Conservation (phyloP, 2,329 filamentous ascomycete genomes). For the Alternaria brassicae region DNA sequence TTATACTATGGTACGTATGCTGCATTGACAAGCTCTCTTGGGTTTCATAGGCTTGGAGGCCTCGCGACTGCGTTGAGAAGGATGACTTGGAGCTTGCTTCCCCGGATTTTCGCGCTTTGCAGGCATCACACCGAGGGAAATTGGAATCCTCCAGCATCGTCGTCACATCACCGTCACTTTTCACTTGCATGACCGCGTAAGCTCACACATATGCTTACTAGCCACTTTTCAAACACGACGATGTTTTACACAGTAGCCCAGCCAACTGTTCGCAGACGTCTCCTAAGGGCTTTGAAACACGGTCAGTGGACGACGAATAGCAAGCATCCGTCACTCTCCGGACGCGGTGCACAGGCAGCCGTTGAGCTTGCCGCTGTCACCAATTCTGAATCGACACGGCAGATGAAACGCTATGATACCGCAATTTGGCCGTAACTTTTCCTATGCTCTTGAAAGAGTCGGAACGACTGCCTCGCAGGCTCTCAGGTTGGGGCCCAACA, state of each 20-base stretch:
- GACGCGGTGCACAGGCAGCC: not conserved
- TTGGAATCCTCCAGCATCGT: not conserved
- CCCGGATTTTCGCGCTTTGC: slow-evolving; percentile 1
- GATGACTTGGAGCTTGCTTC: not conserved
- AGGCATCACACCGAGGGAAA: not conserved
- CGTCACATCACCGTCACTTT: not conserved
- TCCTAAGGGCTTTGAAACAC: not conserved
- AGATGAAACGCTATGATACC: slow-evolving; percentile 2
- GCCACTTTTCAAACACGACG: not conserved
- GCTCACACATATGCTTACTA: not conserved
- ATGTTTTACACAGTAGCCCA: slow-evolving; percentile 2
- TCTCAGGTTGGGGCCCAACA: slow-evolving; percentile 7
- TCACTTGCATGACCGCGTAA: not conserved
- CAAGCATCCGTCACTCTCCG: not conserved
- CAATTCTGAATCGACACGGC: not conserved
- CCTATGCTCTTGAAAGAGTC: not conserved
- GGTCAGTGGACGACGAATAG: slow-evolving; percentile 1
- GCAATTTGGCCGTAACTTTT: not conserved
- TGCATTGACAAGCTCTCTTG: not conserved
- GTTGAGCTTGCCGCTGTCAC: not conserved
- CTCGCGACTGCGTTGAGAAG: not conserved
- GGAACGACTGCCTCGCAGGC: too few relatives aligned
- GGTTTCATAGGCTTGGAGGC: not conserved
- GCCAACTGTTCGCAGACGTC: not conserved
- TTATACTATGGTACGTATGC: slow-evolving; percentile 1